Conservation (phyloP, 306 rosid species). For the Urtica urens region DNA sequence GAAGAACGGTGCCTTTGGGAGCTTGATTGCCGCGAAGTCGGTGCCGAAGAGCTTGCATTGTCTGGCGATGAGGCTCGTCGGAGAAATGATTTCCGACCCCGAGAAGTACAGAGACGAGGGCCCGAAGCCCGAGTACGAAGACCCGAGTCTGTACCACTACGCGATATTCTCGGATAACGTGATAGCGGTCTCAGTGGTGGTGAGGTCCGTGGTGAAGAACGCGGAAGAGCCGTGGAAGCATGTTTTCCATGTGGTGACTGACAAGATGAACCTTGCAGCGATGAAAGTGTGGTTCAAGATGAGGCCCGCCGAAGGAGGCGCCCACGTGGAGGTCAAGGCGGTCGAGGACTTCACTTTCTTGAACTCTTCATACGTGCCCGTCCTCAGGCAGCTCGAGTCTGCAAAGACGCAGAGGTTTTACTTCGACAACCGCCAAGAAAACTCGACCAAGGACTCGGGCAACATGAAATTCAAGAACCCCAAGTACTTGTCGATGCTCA, state of each 20-base stretch:
- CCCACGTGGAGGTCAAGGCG: constrained; percentile 75
- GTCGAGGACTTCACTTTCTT: constrained; percentile 74
- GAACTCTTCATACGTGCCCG: constrained; percentile 72
- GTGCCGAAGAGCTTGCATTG: constrained; percentile 96
- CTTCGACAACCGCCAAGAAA: constrained; percentile 44
- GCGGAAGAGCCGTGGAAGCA: constrained; percentile 92
- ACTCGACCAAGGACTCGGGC: constrained; percentile 35
- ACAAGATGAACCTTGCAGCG: constrained; percentile 94
- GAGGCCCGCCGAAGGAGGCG: constrained; percentile 83
- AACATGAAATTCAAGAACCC: constrained; percentile 40
- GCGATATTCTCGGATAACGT: constrained; percentile 92
- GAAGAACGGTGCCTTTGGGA: constrained; percentile 84
- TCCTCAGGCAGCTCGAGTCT: constrained; percentile 58
- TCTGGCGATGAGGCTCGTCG: constrained; percentile 91
- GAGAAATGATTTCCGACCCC: constrained; percentile 70
- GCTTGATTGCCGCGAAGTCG: constrained; percentile 83
- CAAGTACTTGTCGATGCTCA: constrained; percentile 55
- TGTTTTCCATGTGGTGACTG: constrained; percentile 83
- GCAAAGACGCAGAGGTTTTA: constrained; percentile 42
- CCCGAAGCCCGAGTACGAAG: constrained; percentile 76
- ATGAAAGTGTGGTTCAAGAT: constrained; percentile 99
- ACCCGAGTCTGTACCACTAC: constrained; percentile 80
- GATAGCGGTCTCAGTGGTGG: constrained; percentile 87
- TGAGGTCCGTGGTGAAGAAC: constrained; percentile 82
- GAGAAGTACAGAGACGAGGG: constrained; percentile 69